phyloP scores from a whole-genome alignment of 768 basidiomycete species.

The Tylopilus subfusipes region DNA sequence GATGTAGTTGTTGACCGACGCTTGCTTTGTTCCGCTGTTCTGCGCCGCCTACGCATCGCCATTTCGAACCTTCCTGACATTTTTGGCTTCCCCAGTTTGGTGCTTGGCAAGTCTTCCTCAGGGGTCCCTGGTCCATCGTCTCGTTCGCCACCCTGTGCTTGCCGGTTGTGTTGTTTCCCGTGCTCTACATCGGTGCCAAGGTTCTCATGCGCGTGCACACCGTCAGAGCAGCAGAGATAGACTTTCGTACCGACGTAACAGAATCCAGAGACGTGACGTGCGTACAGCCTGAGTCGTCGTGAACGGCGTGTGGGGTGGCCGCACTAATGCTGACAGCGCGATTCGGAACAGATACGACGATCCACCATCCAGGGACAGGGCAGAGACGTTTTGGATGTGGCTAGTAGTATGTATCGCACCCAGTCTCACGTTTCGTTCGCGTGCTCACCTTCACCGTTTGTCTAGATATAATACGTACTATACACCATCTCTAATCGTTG shows the following conservation, averaged over 20 bases:
- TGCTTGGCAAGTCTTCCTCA: neutral
- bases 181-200: conserved; percentile 38
- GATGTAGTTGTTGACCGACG: too few relatives aligned
- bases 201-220: conserved; percentile 7
- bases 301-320: too few relatives aligned
- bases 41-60: too few relatives aligned
- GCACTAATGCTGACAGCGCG: neutral
- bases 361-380: conserved; percentile 22
- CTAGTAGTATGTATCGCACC: conserved; percentile 17
- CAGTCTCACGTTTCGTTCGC: neutral
- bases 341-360: conserved; percentile 23
- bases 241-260: conserved; percentile 21
- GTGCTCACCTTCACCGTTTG: neutral
- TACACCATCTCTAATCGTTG: too few relatives aligned
- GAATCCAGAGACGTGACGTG: conserved; percentile 32
- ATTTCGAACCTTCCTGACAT: too few relatives aligned
- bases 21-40: too few relatives aligned
- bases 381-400: conserved; percentile 29
- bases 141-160: conserved; percentile 16
- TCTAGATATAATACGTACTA: conserved; percentile 9
- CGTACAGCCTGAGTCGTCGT: neutral
- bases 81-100: too few relatives aligned
- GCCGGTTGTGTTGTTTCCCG: conserved; percentile 43
- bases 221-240: conserved; percentile 21
- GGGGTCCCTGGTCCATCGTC: neutral